A percentile compares a stretch with the other conserved stretches of the same genome.
phyloP scores from a whole-genome alignment of 805 yeast species.

The Ogataea chonburiensis region DNA sequence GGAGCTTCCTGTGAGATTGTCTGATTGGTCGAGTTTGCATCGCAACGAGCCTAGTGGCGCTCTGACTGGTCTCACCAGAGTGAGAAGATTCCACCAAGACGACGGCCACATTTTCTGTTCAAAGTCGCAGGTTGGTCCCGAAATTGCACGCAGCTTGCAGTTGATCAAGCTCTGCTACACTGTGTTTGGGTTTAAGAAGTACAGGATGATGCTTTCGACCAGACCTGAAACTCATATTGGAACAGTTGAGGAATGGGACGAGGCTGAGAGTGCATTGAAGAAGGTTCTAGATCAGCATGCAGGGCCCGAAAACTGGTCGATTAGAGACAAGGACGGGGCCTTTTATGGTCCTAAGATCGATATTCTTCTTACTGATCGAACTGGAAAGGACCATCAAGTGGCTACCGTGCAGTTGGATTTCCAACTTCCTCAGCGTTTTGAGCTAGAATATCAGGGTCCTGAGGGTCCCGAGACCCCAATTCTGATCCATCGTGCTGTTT shows the following conservation, averaged over 20 bases:
- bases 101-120: slow-evolving; percentile 97
- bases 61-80: slow-evolving; percentile 86
- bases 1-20: slow-evolving; percentile 80
- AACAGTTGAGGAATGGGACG: slow-evolving; percentile 70
- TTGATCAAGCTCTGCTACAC: slow-evolving; percentile 74
- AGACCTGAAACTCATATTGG: slow-evolving; percentile 87
- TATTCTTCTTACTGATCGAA: slow-evolving; percentile 74
- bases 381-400: slow-evolving; percentile 82
- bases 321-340: slow-evolving; percentile 95
- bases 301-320: slow-evolving; percentile 55
- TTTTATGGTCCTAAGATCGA: slow-evolving; percentile 97
- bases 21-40: slow-evolving; percentile 91
- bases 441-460: slow-evolving; percentile 61
- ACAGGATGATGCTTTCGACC: slow-evolving; percentile 73
- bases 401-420: slow-evolving; percentile 96
- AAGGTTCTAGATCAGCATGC: slow-evolving; percentile 52
- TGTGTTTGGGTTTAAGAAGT: slow-evolving; percentile 59
- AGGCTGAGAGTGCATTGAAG: slow-evolving; percentile 70
- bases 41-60: slow-evolving; percentile 96
- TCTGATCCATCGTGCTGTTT: slow-evolving; percentile 94
- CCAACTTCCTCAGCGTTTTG: slow-evolving; percentile 85
- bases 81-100: slow-evolving; percentile 94
- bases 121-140: slow-evolving; percentile 68
- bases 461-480: slow-evolving; percentile 69
- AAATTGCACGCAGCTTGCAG: slow-evolving; percentile 68